These are phyloP conservation scores for Dioscorea zingiberensis DNA, from an alignment of 106 monocot genomes.

Conservation along the genomic window DNA sequence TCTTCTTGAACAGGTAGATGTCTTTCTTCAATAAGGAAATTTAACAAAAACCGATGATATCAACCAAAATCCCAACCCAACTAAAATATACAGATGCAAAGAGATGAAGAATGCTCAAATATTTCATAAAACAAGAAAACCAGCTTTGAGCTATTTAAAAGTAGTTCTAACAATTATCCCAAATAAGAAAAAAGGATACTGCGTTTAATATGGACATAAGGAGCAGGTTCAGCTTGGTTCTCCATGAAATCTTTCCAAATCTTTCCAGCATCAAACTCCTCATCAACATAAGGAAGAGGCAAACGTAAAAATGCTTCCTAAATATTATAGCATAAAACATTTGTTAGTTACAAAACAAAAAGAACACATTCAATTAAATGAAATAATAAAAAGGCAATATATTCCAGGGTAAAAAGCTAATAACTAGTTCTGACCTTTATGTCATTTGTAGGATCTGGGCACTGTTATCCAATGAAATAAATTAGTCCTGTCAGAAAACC, in stretches of 20 bases:
- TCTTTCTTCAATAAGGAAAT: conserved; percentile 35
- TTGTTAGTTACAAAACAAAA: conserved; percentile 1
- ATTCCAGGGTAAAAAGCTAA: background rate
- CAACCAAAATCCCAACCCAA: background rate
- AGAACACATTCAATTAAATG: background rate
- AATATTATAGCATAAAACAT: conserved; percentile 11
- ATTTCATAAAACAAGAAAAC: background rate
- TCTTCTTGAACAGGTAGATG: conserved; percentile 77
- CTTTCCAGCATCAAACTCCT: conserved; percentile 62
- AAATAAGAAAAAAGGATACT: conserved; percentile 74
- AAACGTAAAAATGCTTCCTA: conserved; percentile 81
- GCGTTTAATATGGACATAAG: conserved; percentile 77
- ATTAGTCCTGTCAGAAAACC: conserved; percentile 50
- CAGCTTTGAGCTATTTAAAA: background rate
- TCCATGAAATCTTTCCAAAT: conserved; percentile 45
- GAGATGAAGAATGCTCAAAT: background rate
- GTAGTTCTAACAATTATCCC: background rate
- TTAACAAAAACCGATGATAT: background rate
- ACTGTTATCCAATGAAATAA: conserved; percentile 68
- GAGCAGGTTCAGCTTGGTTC: conserved; percentile 52
- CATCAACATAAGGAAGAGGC: conserved; percentile 74
- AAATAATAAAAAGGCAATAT: too few relatives aligned
- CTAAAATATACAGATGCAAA: too few relatives aligned
- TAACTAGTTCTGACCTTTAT: conserved; percentile 49
- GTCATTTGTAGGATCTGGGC: conserved; percentile 46